Percentiles rank a stretch among this genome's conserved stretches.
phyloP scores from a whole-genome alignment of 2,329 filamentous ascomycete genomes.

The Monilinia laxa region DNA sequence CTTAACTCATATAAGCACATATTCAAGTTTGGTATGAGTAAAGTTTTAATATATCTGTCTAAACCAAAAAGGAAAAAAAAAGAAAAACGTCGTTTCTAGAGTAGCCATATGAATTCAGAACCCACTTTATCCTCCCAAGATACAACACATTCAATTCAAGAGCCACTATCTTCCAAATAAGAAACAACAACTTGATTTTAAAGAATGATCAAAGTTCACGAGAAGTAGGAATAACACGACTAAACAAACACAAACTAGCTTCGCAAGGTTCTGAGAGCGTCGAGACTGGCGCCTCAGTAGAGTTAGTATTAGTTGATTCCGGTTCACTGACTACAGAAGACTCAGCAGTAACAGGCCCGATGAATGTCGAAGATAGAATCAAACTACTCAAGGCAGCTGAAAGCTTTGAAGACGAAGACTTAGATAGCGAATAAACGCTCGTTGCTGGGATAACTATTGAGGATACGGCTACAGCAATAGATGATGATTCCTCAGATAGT shows the following conservation, averaged over 20 bases:
- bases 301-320: not conserved
- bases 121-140: not conserved
- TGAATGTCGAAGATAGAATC: not conserved
- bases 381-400: not conserved
- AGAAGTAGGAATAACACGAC: conserved; percentile 16
- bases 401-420: not conserved
- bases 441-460: too few species aligned
- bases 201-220: conserved; percentile 14
- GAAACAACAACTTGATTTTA: accelerated
- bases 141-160: too few species aligned
- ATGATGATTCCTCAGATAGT: not conserved
- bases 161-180: not conserved
- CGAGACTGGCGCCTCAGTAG: not conserved
- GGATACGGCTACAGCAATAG: not conserved
- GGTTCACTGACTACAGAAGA: too few species aligned
- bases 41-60: not conserved
- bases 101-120: not conserved
- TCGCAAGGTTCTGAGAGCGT: not conserved
- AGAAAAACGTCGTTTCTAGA: accelerated
- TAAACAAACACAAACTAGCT: conserved; percentile 11
- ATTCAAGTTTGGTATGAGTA: not conserved
- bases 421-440: too few species aligned
- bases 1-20: not conserved
- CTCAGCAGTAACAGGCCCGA: not conserved
- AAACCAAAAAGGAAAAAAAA: not conserved